Percentiles rank a stretch among this genome's conserved stretches.
Conservation (phyloP, 2,329 filamentous ascomycete genomes). For the Fusarium stilboides region DNA sequence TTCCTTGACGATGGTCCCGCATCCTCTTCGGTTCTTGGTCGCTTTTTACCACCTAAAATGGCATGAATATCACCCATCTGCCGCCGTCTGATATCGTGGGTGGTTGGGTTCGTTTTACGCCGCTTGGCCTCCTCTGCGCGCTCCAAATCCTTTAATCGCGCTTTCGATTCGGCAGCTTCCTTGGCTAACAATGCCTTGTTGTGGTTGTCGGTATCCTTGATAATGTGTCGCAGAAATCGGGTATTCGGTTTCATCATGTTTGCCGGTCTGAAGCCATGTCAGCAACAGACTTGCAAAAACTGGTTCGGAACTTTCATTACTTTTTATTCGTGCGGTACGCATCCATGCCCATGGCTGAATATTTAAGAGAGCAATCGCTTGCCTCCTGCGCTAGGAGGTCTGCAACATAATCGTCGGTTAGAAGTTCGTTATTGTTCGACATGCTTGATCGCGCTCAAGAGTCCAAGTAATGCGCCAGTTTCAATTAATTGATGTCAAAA, state of each 20-base stretch:
- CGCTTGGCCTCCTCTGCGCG: constrained; percentile 62
- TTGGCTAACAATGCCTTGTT: constrained; percentile 89
- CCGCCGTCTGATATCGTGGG: constrained; percentile 67
- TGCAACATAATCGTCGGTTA: constrained; percentile 85
- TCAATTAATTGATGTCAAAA: constrained; percentile 8
- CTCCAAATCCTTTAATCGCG: constrained; percentile 76
- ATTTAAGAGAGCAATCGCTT: constrained; percentile 78
- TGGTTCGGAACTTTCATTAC: constrained; percentile 53
- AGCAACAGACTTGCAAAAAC: constrained; percentile 32
- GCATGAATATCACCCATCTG: constrained; percentile 74
- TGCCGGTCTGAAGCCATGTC: constrained; percentile 65
- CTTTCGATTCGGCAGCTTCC: constrained; percentile 84
- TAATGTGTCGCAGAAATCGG: constrained; percentile 87
- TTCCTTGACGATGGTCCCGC: constrained; percentile 35
- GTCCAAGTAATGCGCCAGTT: constrained; percentile 4
- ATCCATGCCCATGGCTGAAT: constrained; percentile 81
- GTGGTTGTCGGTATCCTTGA: constrained; percentile 89
- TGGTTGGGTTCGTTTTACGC: constrained; percentile 61
- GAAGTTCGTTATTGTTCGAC: constrained; percentile 64
- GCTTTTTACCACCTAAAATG: constrained; percentile 66
- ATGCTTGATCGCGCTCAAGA: constrained; percentile 47
- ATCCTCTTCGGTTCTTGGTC: constrained; percentile 47
- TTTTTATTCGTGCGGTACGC: constrained; percentile 69
- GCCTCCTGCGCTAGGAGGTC: constrained; percentile 86
- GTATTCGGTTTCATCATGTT: constrained; percentile 91